phyloP scores from a whole-genome alignment of 2,329 filamentous ascomycete species.

The Diaporthe destruens region DNA sequence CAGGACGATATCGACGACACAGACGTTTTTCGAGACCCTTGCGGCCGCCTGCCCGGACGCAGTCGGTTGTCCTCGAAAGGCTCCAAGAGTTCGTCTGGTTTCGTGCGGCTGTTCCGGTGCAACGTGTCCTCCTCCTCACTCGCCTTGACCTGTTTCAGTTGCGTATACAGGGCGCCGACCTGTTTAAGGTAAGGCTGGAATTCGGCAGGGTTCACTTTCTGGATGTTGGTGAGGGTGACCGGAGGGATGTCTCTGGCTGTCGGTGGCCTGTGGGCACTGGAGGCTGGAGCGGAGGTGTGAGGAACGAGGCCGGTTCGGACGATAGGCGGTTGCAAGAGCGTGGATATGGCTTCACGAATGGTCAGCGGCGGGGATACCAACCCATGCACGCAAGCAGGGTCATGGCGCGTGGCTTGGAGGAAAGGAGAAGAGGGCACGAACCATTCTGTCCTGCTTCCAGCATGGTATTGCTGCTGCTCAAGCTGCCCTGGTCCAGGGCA shows the following conservation, averaged over 20 bases:
- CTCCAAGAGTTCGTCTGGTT: constrained; percentile 58
- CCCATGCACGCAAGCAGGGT: not conserved
- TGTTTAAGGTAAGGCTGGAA: constrained; percentile 89
- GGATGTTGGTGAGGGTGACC: constrained; percentile 89
- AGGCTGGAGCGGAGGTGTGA: constrained; percentile 76
- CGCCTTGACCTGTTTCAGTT: constrained; percentile 86
- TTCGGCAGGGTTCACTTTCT: constrained; percentile 80
- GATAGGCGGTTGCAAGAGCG: constrained; percentile 90
- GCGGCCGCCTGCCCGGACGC: constrained; percentile 58
- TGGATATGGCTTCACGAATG: constrained; percentile 80
- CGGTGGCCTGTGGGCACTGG: constrained; percentile 83
- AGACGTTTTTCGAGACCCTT: constrained; percentile 56
- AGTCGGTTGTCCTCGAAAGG: constrained; percentile 59
- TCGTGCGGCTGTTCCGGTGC: constrained; percentile 53
- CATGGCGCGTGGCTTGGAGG: not conserved
- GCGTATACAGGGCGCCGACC: constrained; percentile 89
- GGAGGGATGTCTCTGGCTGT: constrained; percentile 92
- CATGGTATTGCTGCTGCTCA: constrained; percentile 67
- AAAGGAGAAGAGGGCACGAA: constrained; percentile 51
- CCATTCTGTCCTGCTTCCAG: constrained; percentile 87
- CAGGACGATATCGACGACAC: constrained; percentile 63
- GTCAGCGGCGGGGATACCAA: constrained; percentile 32
- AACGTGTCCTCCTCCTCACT: constrained; percentile 72
- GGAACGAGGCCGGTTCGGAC: constrained; percentile 88
- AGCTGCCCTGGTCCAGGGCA: constrained; percentile 74